Evolutionary conservation across 352 stramenopile species (phyloP), one percentile per base, ranked within the genome.

Genomic region (Phytophthora aleatoria): DNA sequence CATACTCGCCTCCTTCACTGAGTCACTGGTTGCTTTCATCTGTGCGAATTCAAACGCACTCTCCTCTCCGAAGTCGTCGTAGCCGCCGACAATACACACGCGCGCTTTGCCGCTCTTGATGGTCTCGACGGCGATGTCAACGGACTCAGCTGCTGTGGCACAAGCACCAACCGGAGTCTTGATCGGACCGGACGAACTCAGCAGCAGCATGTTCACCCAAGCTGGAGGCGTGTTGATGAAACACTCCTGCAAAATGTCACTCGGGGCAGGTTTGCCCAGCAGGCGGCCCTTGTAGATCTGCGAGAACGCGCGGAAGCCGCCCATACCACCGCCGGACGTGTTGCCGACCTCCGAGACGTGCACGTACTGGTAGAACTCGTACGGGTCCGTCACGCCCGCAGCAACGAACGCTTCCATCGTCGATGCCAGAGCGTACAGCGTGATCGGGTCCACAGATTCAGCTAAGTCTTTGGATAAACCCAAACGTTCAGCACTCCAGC

Each of bases 341-440:
- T 96, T 96, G 13, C 89, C 89, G 30, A 97, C 65, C 61, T 95
- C 86, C 26, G 83, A 92, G 1, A 97, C 89, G 69, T 97, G 89
- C 12, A 96, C 85, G 67, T 97, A 96, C 69, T 95, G 79, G 74
- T 97, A 97, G 54, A 97, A 93, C 76, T 97, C 88, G 69, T 97
- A 97, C 51, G 89, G 89, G 45, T 97, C 88, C 2, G 87, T 94
- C 62, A 97, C 67, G 67, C 89, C 88, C 8, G 83, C 81, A 4
- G 70, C 61, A 11, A 96, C 77, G n/a, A 97, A 84, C 5, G 89
- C 76, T 31, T 97, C 89, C 68, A 92, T 88, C 0, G 87, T 94
- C 0, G 87, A 90, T 10, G 74, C 77, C 3, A 96, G 55, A 11
- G 76, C 79, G 61, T 87, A 96, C 33, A 97, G 57, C 13, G 88